phyloP scores from a whole-genome alignment of 192 early-diverging fungal genomes.

The Dissophora globulifera region DNA sequence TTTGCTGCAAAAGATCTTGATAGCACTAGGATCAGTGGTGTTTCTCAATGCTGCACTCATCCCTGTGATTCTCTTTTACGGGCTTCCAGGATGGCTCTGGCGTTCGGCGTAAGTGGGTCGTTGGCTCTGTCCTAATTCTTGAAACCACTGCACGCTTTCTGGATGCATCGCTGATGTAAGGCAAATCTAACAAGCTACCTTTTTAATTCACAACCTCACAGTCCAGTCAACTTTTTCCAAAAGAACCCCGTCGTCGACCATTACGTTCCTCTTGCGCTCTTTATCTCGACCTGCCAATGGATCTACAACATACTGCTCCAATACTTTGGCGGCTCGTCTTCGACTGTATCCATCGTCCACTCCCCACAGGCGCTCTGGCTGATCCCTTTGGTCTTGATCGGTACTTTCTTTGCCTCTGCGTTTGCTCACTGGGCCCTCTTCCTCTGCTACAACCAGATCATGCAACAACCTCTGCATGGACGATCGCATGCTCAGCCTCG shows the following conservation, averaged over 20 bases:
- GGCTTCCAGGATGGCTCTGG: conserved; percentile 50
- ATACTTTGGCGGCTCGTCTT: conserved; percentile 38
- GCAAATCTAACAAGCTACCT: neutral
- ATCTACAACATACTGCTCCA: conserved; percentile 48
- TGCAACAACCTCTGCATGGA: conserved; percentile 31
- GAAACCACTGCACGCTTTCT: too few species aligned
- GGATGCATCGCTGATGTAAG: neutral
- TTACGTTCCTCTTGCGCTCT: conserved; percentile 45
- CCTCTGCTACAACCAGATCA: conserved; percentile 47
- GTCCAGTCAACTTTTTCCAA: conserved; percentile 53
- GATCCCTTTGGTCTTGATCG: conserved; percentile 41
- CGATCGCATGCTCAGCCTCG: conserved; percentile 1
- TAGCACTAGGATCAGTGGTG: conserved; percentile 24
- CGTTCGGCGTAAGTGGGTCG: conserved; percentile 34
- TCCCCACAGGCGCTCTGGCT: conserved; percentile 44
- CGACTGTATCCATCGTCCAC: conserved; percentile 18
- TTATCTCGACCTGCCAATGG: conserved; percentile 53
- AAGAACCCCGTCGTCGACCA: conserved; percentile 52
- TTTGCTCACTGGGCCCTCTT: conserved; percentile 50
- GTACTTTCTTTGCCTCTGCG: conserved; percentile 42
- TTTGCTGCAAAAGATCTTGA: conserved; percentile 35
- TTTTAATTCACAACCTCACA: neutral
- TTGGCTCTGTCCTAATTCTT: neutral
- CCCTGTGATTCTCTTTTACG: conserved; percentile 39
- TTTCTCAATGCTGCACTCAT: conserved; percentile 25